Base-by-base conservation (phyloP, 2,329 filamentous ascomycete genomes). In the Ophiostoma montium region DNA sequence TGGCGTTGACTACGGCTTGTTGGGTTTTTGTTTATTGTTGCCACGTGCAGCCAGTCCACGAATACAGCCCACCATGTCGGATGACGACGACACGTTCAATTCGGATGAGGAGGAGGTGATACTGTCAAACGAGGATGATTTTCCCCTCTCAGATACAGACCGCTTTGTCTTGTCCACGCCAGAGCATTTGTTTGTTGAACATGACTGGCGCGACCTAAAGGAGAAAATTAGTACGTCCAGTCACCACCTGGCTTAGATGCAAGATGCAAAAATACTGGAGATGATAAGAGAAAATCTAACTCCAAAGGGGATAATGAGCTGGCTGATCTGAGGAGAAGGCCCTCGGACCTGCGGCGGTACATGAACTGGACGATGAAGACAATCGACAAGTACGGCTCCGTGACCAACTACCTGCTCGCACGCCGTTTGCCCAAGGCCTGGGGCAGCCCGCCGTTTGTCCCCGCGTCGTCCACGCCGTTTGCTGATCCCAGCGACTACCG, bases 291-390 rank as follows among this genome's bases (percentile, higher is more conserved):
- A n/a, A n/a, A n/a, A n/a, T n/a, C 31, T 31, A 44, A 32, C 33
- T 27, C 23, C 8, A 9, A 35, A 47, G 47, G 42, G 15, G 65
- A 61, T 47, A 81, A 81, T 59, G 67, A 82, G 33, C 80, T 95
- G 52, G 77, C 84, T 54, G 71, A 75, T 21, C 82, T 95, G 57
- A 86, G 86, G 61, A 76, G 90, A 35, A 78, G 81, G 51, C 88
- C 90, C 1, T 88, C 83, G 23, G 84, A 94, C 57, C 70, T 95
- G 52, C 75, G 84, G 48, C 75, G 75, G 36, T 95, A 95, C 61
- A 80, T 90, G 58, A 70, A 81, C 60, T 95, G 83, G 75, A 86
- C 82, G 13, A 69, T 76, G 44, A 71, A 80, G 51, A 78, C 83
- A 46, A 82, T 84, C 57, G 71, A 74, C 51, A 66, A 82, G 57